A percentile compares a stretch with the other conserved stretches of the same genome.
Conservation (phyloP, 441 rosid genomes). For the Populus hybrid region DNA sequence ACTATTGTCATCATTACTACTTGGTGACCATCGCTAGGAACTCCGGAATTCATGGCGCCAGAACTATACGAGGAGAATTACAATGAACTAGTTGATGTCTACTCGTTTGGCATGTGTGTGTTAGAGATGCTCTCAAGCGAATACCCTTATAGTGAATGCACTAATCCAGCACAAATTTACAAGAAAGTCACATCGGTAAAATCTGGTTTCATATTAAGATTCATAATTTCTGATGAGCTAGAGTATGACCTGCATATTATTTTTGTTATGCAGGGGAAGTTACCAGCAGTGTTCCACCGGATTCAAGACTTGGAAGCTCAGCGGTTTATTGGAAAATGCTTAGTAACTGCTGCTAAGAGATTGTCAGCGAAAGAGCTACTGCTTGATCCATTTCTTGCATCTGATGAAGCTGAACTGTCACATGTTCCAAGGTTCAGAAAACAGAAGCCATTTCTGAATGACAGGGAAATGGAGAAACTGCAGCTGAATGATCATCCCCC, state of each 20-base stretch:
- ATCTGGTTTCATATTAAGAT: neutral
- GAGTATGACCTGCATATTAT: neutral
- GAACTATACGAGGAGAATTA: slow-evolving; percentile 82
- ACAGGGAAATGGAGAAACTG: slow-evolving; percentile 41
- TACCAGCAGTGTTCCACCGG: slow-evolving; percentile 62
- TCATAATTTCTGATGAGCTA: neutral
- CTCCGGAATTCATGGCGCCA: slow-evolving; percentile 92
- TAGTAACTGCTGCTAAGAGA: slow-evolving; percentile 57
- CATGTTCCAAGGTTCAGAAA: slow-evolving; percentile 21
- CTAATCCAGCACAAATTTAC: slow-evolving; percentile 70
- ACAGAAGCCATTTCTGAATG: slow-evolving; percentile 52
- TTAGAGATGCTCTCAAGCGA: slow-evolving; percentile 76
- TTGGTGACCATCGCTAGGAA: slow-evolving; percentile 33
- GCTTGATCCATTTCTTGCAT: slow-evolving; percentile 65
- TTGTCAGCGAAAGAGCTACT: slow-evolving; percentile 62
- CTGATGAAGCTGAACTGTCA: slow-evolving; percentile 36
- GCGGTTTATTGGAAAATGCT: slow-evolving; percentile 76
- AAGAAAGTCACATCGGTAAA: slow-evolving; percentile 78
- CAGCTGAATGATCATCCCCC: slow-evolving; percentile 39
- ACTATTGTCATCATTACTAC: neutral
- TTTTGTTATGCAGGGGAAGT: slow-evolving; percentile 48
- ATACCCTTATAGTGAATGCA: slow-evolving; percentile 74
- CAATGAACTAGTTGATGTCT: slow-evolving; percentile 76
- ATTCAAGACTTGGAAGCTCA: slow-evolving; percentile 59
- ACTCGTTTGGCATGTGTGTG: slow-evolving; percentile 83